Evolutionary conservation across 129 eudicot species (phyloP), one percentile per base, ranked within the genome.

Genomic region (Ambrosia artemisiifolia): DNA sequence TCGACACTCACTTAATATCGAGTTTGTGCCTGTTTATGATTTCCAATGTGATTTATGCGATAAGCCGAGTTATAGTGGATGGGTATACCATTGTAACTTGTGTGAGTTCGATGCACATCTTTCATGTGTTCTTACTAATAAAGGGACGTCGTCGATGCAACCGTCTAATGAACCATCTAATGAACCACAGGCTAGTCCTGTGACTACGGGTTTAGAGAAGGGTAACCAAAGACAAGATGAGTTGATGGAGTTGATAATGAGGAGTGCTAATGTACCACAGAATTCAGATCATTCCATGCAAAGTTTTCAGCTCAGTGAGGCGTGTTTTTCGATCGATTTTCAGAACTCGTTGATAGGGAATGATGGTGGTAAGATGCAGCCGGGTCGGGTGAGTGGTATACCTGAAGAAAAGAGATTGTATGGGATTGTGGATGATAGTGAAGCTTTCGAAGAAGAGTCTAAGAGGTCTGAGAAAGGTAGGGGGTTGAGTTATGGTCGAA

Each of bases 241-340:
- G 69, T 51, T 82, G n/a, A 70, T 84, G 76, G 89, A 82, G 70
- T 65, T 82, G 63, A 67, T 87, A 5, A 75, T 78, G 0, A 66
- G 77, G 50, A 79, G 83, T 69, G 68, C 75, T 30, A 73, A 77
- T 62, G n/a, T 65, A 4, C 63, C 57, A 3, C 65, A 34, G 4
- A 28, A 50, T 42, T 71, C 61, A 13, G 83, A 80, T 74, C 79
- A 78, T 71, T 70, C 82, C 12, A 71, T 77, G 55, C 82, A 75
- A 60, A 85, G 91, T 51, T 83, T 70, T 65, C 91, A 88, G 40
- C 83, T 81, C 67, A 88, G 95, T 46, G 95, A 88, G 38, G 83
- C 88, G 16, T 85, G 87, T 38, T 88, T 88, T n/a, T 88, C 91
- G 1, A 83, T 88, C 19, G 91, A 88, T 46, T 78, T 88, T 63